Base-by-base conservation (phyloP, 257 asterid genomes). In the Apocynum venetum region DNA sequence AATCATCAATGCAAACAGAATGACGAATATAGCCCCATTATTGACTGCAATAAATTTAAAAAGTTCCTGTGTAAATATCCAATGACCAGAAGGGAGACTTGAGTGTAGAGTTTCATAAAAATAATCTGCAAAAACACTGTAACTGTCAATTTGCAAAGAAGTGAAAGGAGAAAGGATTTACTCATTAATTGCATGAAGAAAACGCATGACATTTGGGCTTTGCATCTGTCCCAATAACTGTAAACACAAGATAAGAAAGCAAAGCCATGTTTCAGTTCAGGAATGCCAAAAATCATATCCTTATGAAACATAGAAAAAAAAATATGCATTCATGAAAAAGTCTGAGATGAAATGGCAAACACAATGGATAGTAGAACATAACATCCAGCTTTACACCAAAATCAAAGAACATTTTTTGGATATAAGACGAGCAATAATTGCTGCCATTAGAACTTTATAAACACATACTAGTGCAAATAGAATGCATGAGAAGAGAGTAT, bases 181-280 rank as follows among this genome's bases (percentile, higher is more conserved):
- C 97, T 89, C 89, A 36, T 87, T 89, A 36, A 91, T 82, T 67
- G 97, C 94, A 83, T 86, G 89, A 81, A 91, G 94, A 80, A 78
- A 89, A 55, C 97, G 89, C 80, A 89, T 79, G 73, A 91, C 91
- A 36, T 91, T 91, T 55, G 89, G 85, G 82, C 97, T 88, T 74
- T 89, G 94, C 78, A 89, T 84, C 87, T 89, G 91, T 11, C 87
- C 88, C 87, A 91, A 78, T 74, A 89, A 87, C 97, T 91, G 94
- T 57, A 35, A 25, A 74, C 8, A 74, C 20, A 68, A 53, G 64
- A 41, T n/a, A 65, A 65, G 67, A 20, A 43, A 60, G 47, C n/a
- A 17, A 57, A 71, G 25, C 13, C 19, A 53, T 35, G 73, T 36
- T 35, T 71, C 6, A 57, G 73, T 60, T 6, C 19, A 40, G 14